These are phyloP conservation scores for Neurospora sp. DNA, from an alignment of 495 filamentous ascomycete species.

Conservation along the genomic window DNA sequence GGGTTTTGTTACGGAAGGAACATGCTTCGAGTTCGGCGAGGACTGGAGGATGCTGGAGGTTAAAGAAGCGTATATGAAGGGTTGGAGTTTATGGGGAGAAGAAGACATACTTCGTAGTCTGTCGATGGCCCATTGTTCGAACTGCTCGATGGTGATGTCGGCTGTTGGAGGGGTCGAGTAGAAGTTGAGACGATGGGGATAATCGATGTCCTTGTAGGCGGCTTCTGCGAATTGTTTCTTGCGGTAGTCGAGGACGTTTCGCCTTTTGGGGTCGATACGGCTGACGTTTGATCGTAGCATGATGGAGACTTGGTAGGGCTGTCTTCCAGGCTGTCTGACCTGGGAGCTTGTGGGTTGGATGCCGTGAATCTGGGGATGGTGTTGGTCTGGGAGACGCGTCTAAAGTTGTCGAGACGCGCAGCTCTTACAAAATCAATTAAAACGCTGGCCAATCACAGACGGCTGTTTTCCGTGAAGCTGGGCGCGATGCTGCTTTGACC, in stretches of 20 bases:
- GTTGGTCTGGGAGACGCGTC: neutral
- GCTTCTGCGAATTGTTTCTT: slow-evolving; percentile 78
- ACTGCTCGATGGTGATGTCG: slow-evolving; percentile 94
- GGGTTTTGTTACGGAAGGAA: slow-evolving; percentile 81
- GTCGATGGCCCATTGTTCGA: slow-evolving; percentile 99
- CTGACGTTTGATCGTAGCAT: slow-evolving; percentile 67
- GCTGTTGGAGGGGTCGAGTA: slow-evolving; percentile 81
- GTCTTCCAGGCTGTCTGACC: neutral
- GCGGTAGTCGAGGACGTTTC: slow-evolving; percentile 61
- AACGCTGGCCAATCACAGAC: neutral
- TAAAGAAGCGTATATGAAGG: neutral
- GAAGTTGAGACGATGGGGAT: slow-evolving; percentile 82
- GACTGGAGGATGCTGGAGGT: slow-evolving; percentile 38
- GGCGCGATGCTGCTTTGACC: neutral
- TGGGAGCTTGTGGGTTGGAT: neutral
- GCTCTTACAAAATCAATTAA: neutral
- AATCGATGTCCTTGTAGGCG: slow-evolving; percentile 60
- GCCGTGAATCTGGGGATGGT: neutral
- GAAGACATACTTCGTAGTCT: slow-evolving; percentile 55
- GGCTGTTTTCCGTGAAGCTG: neutral
- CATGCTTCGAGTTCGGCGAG: slow-evolving; percentile 93
- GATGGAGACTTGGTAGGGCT: slow-evolving; percentile 14
- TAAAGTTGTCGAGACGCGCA: neutral
- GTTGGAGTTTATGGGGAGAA: neutral
- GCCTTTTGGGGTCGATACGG: slow-evolving; percentile 73